Evolutionary conservation across 352 stramenopile genomes (phyloP).

Genomic region (Globisporangium uncinulatum): DNA sequence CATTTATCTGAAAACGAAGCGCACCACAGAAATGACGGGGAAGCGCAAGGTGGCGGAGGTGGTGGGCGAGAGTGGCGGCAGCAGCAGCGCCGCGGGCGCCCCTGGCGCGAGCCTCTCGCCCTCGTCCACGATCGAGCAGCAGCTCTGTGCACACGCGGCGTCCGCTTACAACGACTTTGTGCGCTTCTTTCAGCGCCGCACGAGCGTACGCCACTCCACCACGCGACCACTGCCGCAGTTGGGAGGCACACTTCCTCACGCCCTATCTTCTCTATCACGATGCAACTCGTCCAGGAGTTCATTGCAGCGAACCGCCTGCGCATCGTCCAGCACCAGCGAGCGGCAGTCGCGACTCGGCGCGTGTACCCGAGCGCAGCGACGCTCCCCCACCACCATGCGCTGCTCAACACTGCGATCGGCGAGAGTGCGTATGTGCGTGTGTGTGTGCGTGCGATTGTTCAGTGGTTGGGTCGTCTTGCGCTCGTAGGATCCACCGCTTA

Average conservation of each 20-base stretch:
- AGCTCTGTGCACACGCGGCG: constrained; percentile 61
- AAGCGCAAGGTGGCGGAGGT: background rate
- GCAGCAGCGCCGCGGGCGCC: background rate
- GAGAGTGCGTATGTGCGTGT: constrained; percentile 37
- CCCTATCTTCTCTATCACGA: background rate
- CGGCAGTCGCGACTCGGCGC: constrained; percentile 17
- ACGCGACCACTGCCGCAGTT: background rate
- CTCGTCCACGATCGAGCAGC: constrained; percentile 44
- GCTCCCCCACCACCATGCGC: constrained; percentile 23
- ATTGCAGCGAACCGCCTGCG: constrained; percentile 58
- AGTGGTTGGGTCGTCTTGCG: too few relatives aligned
- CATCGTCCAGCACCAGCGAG: constrained; percentile 27
- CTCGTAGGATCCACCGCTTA: too few relatives aligned
- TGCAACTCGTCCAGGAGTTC: constrained; percentile 24
- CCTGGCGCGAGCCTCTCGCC: background rate
- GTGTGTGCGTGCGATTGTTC: background rate
- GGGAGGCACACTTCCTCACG: background rate
- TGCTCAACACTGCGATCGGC: constrained; percentile 31
- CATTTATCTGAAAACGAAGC: too few relatives aligned
- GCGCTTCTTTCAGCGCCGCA: constrained; percentile 40
- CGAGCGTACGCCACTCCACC: constrained; percentile 35
- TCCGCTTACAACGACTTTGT: constrained; percentile 70
- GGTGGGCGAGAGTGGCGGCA: background rate
- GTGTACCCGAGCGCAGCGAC: constrained; percentile 23
- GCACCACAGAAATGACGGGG: background rate